Evolutionary conservation across 148 eudicot genomes (phyloP), one percentile per base, ranked within the genome.

Genomic region (Amaranthus hypochondriacus): DNA sequence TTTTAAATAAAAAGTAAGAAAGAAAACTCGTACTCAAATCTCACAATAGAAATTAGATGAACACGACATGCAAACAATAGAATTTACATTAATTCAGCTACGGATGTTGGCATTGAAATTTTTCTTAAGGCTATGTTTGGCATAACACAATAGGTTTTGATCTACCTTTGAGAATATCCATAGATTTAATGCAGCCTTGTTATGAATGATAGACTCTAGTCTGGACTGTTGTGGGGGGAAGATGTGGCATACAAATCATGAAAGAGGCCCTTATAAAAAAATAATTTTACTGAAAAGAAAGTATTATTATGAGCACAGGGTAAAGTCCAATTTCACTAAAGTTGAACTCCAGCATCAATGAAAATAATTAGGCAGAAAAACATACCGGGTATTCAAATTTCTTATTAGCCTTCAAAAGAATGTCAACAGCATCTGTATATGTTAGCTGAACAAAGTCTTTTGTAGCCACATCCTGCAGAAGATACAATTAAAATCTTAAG

Each of bases 301-400:
- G 44, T n/a, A 1, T 28, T 4, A 7, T 60, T 11, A 7, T 48
- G 49, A 15, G 9, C 39, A 15, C 9, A 47, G 13, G 14, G 9
- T 48, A 28, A 9, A 51, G 18, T 68, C 42, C 9, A 28, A 13
- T 58, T 75, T 50, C n/a, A 62, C 47, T 28, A 51, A 1, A 53
- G 15, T 21, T 39, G 48, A 67, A 39, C 21, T 64, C 14, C 50
- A 51, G 50, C 9, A 28, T 9, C 56, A 5, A 61, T 59, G 47
- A 0, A 43, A 8, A 4, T n/a, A 28, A 43, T 50, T 14, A 39
- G 69, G 75, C 46, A 63, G 53, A 68, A 68, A 47, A 28, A 68
- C 75, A 51, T 90, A 95, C 99, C 87, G 92, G 96, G 56, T 83
- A 95, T 73, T 95, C 97, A 80, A 95, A 95, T 71, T 92, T 95